These are phyloP conservation scores for Crithidia mellificae DNA, from an alignment of 208 protist species.

Conservation along the genomic window DNA sequence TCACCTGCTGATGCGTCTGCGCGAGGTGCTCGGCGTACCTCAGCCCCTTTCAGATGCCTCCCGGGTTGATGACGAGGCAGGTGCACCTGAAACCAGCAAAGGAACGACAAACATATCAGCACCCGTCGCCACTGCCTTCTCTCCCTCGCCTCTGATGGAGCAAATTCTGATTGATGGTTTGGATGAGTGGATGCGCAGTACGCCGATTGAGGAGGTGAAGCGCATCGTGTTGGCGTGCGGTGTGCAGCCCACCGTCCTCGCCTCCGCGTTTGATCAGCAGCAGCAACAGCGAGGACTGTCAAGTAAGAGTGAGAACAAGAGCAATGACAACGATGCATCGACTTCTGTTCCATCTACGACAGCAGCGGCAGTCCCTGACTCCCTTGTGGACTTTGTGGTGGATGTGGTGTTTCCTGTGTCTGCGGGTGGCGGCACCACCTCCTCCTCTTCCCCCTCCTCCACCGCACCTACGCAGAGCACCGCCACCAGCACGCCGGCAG, in stretches of 20 bases:
- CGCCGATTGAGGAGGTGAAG: slow-evolving; percentile 41
- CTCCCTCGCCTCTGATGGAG: slow-evolving; percentile 45
- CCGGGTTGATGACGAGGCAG: too few species aligned
- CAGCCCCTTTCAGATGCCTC: too few species aligned
- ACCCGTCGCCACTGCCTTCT: not conserved
- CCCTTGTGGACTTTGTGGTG: slow-evolving; percentile 78
- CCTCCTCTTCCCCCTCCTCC: not conserved
- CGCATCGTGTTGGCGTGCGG: slow-evolving; percentile 69
- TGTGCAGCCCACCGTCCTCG: slow-evolving; percentile 61
- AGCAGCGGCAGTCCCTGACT: slow-evolving; percentile 23
- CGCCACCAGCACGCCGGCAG: not conserved
- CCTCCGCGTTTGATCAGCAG: slow-evolving; percentile 29
- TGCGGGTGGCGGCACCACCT: not conserved
- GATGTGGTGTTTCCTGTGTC: slow-evolving; percentile 81
- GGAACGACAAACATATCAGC: not conserved
- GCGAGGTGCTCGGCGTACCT: slow-evolving; percentile 50
- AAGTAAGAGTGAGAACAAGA: too few species aligned
- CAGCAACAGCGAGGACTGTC: slow-evolving; percentile 13
- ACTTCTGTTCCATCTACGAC: too few species aligned
- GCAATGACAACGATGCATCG: too few species aligned
- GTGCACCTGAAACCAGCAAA: not conserved
- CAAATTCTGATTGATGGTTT: slow-evolving; percentile 85
- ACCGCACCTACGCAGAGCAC: slow-evolving; percentile 9
- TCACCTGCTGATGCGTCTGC: slow-evolving; percentile 46
- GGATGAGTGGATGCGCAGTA: slow-evolving; percentile 63